These are phyloP conservation scores for Cordyceps militaris DNA, from an alignment of 2,329 filamentous ascomycete genomes.

Conservation along the genomic window DNA sequence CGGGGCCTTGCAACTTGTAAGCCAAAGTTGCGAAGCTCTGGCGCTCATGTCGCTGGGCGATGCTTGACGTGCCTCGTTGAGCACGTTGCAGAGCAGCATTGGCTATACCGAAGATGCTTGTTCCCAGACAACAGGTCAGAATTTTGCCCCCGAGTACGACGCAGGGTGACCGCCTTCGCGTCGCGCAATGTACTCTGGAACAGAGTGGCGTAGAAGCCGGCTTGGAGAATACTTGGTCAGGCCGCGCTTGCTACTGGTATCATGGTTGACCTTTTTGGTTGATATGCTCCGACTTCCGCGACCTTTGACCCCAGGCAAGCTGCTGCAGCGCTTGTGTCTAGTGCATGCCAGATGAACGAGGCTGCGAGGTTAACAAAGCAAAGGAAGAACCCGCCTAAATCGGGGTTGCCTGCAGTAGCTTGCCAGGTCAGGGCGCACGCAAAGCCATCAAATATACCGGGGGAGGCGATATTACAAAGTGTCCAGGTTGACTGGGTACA, in stretches of 20 bases:
- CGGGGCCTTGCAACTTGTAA: not conserved
- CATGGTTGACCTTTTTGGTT: not conserved
- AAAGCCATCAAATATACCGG: not conserved
- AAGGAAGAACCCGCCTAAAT: conserved; percentile 4
- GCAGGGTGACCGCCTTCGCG: not conserved
- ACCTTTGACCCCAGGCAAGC: not conserved
- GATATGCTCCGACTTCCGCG: conserved; percentile 7
- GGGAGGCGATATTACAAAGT: not conserved
- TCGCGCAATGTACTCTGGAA: not conserved
- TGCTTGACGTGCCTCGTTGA: not conserved
- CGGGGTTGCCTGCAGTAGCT: conserved; percentile 10
- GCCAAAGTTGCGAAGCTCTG: not conserved
- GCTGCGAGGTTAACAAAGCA: not conserved
- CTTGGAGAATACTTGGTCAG: not conserved
- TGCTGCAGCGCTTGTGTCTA: not conserved
- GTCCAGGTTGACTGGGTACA: not conserved
- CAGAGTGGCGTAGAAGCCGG: too few relatives aligned
- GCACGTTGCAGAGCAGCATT: not conserved
- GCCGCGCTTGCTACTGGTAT: not conserved
- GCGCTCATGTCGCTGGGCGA: not conserved
- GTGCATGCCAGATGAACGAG: not conserved
- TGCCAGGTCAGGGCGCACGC: conserved; percentile 1
- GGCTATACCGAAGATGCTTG: not conserved
- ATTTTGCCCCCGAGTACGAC: not conserved
- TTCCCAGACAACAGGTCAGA: not conserved